Evolutionary conservation across 352 stramenopile species (phyloP), one percentile per base, ranked within the genome.

Genomic region (Pythium pyrilobum): DNA sequence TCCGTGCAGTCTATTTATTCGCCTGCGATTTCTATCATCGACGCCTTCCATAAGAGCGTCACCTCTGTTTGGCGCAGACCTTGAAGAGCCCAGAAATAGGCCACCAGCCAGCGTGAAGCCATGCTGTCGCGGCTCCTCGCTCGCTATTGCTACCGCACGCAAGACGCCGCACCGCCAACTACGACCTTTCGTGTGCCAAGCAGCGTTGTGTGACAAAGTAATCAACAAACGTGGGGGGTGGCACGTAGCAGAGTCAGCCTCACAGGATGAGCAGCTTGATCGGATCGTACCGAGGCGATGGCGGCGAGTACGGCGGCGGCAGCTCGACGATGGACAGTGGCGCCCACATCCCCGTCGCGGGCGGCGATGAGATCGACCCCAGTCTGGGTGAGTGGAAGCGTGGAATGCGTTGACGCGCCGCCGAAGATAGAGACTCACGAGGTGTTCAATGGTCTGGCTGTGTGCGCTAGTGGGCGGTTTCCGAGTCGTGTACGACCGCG

Each of bases 401-500:
- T 18, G 15, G 33, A 1, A 40, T 41, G 4, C 60, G 8, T 52
- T 13, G 4, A 41, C 16, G 23, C 8, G 0, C 32, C 18, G 12
- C 38, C 20, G 18, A 29, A 12, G 12, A 43, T 12, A 13, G 27
- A 33, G 13, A 38, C 13, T 40, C 25, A 31, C 40, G 40, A 8
- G 32, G n/a, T 16, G n/a, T n/a, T 56, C 7, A 29, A 44, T 57
- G 1, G 23, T 50, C 16, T 27, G 45, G 36, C 6, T 15, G 5
- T 33, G 2, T 6, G n/a, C 52, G 44, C 55, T n/a, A 85, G 77
- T 71, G 23, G 85, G 84, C 23, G 89, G 86, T 3, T 97, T 89
- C 42, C 81, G 82, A 28, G 85, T 96, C 7, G 88, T 97, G 38
- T 97, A 96, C 52, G 87, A 97, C 51, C 79, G 89, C 31, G 89